A percentile compares a stretch with the other conserved stretches of the same genome.
Conservation (phyloP, 352 stramenopile genomes). For the Pythium phragmitis region DNA sequence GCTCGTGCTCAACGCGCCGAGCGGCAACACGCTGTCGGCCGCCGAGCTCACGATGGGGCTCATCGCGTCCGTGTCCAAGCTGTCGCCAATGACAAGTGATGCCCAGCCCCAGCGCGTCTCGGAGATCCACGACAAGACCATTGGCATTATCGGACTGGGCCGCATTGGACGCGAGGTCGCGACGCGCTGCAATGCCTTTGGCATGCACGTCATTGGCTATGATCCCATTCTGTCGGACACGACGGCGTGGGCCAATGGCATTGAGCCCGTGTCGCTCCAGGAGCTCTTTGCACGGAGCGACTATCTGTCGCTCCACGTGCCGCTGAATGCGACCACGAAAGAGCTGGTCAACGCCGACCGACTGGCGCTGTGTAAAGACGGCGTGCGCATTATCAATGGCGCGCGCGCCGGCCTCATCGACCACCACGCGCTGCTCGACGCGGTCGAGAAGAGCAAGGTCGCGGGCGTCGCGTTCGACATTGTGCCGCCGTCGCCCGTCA, state of each 20-base stretch:
- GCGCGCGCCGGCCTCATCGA: conserved; percentile 94
- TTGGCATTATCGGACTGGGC: conserved; percentile 94
- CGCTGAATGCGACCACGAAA: conserved; percentile 93
- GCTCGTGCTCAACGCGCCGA: conserved; percentile 96
- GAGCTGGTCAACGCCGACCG: conserved; percentile 86
- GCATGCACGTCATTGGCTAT: conserved; percentile 94
- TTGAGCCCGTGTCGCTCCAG: conserved; percentile 82
- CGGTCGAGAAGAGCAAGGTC: conserved; percentile 82
- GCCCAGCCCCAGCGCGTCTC: conserved; percentile 39
- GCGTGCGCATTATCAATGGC: conserved; percentile 93
- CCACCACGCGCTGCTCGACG: conserved; percentile 86
- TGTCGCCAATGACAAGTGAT: conserved; percentile 4
- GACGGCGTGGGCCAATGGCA: conserved; percentile 69
- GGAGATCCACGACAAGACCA: conserved; percentile 89
- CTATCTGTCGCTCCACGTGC: conserved; percentile 96
- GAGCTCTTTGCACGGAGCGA: conserved; percentile 91
- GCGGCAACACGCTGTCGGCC: conserved; percentile 94
- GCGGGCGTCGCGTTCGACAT: conserved; percentile 77
- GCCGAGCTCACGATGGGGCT: conserved; percentile 94
- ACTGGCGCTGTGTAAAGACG: conserved; percentile 89
- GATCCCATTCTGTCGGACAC: conserved; percentile 91
- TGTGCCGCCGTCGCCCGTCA: conserved; percentile 44
- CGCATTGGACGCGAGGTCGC: conserved; percentile 94
- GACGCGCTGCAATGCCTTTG: conserved; percentile 89
- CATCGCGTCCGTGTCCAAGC: conserved; percentile 74